Percentiles rank a stretch among this genome's conserved stretches.
Conservation (phyloP, 208 protist species). For the Leptomonas pyrrhocoris region DNA sequence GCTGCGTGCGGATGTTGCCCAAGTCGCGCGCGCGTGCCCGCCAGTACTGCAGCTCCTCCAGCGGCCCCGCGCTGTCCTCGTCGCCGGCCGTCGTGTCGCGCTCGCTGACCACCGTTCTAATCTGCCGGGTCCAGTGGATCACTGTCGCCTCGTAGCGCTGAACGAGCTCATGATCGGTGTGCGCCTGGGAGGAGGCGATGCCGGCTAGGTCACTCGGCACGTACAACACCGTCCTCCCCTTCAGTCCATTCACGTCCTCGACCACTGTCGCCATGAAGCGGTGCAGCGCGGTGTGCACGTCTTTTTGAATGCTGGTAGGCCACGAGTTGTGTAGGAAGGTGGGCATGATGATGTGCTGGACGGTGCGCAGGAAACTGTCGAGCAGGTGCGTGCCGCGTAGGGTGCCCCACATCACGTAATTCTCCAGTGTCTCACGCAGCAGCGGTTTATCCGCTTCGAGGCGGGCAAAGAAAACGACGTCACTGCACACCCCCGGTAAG, state of each 20-base stretch:
- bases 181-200: slow-evolving; percentile 47
- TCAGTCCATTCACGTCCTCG: slow-evolving; percentile 93
- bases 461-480: slow-evolving; percentile 81
- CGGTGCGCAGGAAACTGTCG: slow-evolving; percentile 88
- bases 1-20: slow-evolving; percentile 94
- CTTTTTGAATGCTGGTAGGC: slow-evolving; percentile 96
- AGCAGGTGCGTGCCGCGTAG: slow-evolving; percentile 70
- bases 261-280: slow-evolving; percentile 97
- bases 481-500: slow-evolving; percentile 40
- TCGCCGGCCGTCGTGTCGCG: slow-evolving; percentile 37
- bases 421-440: slow-evolving; percentile 89
- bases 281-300: slow-evolving; percentile 94
- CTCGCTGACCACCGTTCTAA: slow-evolving; percentile 97
- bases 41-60: slow-evolving; percentile 98
- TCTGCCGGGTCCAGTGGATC: slow-evolving; percentile 99
- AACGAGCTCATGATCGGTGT: slow-evolving; percentile 94
- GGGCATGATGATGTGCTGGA: slow-evolving; percentile 83
- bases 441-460: slow-evolving; percentile 81
- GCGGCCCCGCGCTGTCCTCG: slow-evolving; percentile 80
- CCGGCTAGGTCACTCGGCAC: slow-evolving; percentile 92
- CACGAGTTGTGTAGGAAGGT: slow-evolving; percentile 90
- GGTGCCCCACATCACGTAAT: slow-evolving; percentile 76
- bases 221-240: slow-evolving; percentile 98
- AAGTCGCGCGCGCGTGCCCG: slow-evolving; percentile 93
- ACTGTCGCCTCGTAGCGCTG: slow-evolving; percentile 97